Percentiles rank a stretch among this genome's conserved stretches.
Conservation (phyloP, 2,329 filamentous ascomycete genomes). For the Cercospora sp. region DNA sequence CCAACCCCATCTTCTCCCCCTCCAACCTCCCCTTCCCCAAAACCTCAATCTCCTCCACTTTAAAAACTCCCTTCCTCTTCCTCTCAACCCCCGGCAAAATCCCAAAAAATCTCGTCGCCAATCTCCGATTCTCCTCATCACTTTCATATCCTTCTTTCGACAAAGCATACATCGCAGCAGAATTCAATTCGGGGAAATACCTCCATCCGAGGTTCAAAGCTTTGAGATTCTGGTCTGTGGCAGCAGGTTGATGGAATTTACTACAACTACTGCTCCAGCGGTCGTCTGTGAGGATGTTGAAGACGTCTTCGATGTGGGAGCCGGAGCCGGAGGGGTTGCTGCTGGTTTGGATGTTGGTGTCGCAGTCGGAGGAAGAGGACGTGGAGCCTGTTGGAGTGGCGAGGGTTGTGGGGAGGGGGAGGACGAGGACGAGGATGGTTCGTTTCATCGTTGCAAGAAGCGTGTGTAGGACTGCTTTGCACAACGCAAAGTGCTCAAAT, state of each 20-base stretch:
- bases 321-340: background rate
- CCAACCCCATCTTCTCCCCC: background rate
- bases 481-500: background rate
- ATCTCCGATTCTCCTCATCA: slow-evolving; percentile 11
- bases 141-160: background rate
- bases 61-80: background rate
- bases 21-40: background rate
- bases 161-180: slow-evolving; percentile 2
- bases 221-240: background rate
- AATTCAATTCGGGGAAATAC: background rate
- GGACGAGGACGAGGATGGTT: background rate
- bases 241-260: background rate
- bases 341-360: background rate
- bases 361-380: background rate
- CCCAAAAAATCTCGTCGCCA: slow-evolving; percentile 19
- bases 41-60: background rate
- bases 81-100: slow-evolving; percentile 9
- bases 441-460: background rate
- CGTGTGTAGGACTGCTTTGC: background rate
- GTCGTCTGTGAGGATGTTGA: background rate
- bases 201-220: background rate
- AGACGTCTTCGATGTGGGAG: slow-evolving; percentile 1
- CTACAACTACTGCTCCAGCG: background rate
- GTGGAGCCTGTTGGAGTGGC: background rate
- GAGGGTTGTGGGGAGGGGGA: background rate